A percentile compares a stretch with the other conserved stretches of the same genome.
Evolutionary conservation across 139 green algal genomes (phyloP).

Genomic region (Gonium pectorale): DNA sequence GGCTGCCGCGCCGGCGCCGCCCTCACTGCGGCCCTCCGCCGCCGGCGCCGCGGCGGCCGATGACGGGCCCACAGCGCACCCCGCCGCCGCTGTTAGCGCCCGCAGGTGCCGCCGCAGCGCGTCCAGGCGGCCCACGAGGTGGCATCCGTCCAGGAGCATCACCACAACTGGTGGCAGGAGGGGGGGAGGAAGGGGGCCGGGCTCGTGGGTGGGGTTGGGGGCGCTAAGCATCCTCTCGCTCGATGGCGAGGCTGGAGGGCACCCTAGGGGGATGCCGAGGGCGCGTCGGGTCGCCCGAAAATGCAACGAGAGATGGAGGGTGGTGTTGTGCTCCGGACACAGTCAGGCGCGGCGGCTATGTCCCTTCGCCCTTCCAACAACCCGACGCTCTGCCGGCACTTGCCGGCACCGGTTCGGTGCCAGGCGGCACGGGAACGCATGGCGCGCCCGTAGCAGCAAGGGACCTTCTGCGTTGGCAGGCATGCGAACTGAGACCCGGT

Average conservation of each 20-base stretch:
- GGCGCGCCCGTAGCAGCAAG: too few relatives aligned
- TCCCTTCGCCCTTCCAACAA: not conserved
- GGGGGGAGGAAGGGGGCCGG: not conserved
- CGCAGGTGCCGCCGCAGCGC: not conserved
- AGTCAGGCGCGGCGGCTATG: not conserved
- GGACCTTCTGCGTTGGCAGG: too few relatives aligned
- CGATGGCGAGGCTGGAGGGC: too few relatives aligned
- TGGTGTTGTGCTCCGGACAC: too few relatives aligned
- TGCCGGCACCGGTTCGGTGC: too few relatives aligned
- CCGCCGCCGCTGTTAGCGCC: not conserved
- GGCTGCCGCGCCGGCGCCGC: not conserved
- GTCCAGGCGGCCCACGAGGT: slow-evolving; percentile 52
- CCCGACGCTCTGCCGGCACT: not conserved
- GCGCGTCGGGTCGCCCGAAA: too few relatives aligned
- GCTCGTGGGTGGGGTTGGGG: too few relatives aligned
- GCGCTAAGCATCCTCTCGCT: too few relatives aligned
- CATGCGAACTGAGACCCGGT: too few relatives aligned
- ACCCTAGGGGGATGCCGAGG: too few relatives aligned
- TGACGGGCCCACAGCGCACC: not conserved
- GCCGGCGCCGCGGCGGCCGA: not conserved
- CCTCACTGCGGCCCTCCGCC: not conserved
- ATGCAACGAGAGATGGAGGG: too few relatives aligned
- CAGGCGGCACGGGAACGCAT: too few relatives aligned
- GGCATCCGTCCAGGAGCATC: slow-evolving; percentile 59
- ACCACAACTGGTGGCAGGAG: slow-evolving; percentile 29